Evolutionary conservation across 805 yeast species (phyloP).

Genomic region (Metschnikowia similis): DNA sequence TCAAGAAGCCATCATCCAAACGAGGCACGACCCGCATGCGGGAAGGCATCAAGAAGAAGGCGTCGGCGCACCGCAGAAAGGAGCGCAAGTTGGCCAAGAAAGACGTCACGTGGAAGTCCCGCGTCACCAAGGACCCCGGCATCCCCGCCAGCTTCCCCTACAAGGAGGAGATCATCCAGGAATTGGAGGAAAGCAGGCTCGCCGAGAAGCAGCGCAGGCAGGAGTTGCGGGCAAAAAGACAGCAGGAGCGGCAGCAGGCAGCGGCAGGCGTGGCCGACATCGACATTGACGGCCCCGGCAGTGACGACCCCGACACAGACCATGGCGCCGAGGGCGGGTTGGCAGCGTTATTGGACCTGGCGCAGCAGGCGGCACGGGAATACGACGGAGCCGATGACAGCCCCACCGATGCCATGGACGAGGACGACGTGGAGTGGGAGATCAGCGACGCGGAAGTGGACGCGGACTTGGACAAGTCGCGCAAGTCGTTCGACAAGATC

Average conservation of each 20-base stretch:
- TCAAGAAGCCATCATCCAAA: conserved; percentile 70
- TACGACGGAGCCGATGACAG: conserved; percentile 52
- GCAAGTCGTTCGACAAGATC: conserved; percentile 90
- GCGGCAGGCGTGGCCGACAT: conserved; percentile 36
- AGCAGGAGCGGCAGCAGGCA: conserved; percentile 44
- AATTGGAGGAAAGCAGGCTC: conserved; percentile 62
- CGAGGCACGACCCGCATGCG: conserved; percentile 89
- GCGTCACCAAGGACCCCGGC: conserved; percentile 82
- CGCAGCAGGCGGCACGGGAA: conserved; percentile 79
- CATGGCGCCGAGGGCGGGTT: conserved; percentile 47
- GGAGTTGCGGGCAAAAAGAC: conserved; percentile 45
- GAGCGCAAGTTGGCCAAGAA: conserved; percentile 77
- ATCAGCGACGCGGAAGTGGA: conserved; percentile 41
- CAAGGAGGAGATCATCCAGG: conserved; percentile 73
- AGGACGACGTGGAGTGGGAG: conserved; percentile 42
- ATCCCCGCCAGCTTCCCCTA: conserved; percentile 94
- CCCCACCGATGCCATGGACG: conserved; percentile 27
- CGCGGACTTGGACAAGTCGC: conserved; percentile 61
- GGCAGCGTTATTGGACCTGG: conserved; percentile 85
- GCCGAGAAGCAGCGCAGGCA: conserved; percentile 52
- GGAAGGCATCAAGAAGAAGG: conserved; percentile 95
- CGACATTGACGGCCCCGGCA: conserved; percentile 29
- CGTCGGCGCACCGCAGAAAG: conserved; percentile 86
- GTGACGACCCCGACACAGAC: conserved; percentile 31
- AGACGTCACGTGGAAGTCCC: conserved; percentile 92